These are phyloP conservation scores for Kalmanozyma brasiliensis DNA, from an alignment of 1,284 basidiomycete species.

Conservation along the genomic window DNA sequence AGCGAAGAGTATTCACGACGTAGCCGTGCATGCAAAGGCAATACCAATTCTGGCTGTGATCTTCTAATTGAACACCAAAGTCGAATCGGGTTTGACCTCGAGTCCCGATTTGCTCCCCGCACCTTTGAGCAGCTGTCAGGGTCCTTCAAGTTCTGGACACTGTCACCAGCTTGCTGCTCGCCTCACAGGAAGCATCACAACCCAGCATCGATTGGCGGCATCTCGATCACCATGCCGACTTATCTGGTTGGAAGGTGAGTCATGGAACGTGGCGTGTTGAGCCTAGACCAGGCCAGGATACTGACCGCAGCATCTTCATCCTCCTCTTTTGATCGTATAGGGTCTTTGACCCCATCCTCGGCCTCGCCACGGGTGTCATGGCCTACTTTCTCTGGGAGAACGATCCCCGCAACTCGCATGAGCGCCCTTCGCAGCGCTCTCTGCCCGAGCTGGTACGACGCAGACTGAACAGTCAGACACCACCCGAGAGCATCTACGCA, in stretches of 20 bases:
- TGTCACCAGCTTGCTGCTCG: background rate
- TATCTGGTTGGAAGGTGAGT: constrained; percentile 44
- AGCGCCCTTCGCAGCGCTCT: constrained; percentile 50
- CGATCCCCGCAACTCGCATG: constrained; percentile 54
- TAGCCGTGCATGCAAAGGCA: constrained; percentile 14
- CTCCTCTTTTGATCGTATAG: constrained; percentile 2
- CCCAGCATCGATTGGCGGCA: background rate
- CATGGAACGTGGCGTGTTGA: too few species aligned
- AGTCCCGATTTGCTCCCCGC: constrained; percentile 6
- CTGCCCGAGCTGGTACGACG: constrained; percentile 53
- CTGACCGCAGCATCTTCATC: constrained; percentile 3
- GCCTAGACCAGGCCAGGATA: too few species aligned
- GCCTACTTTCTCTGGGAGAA: constrained; percentile 65
- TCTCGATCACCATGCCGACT: constrained; percentile 22
- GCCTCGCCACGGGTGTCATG: constrained; percentile 59
- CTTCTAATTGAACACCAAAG: too few species aligned
- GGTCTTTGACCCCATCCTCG: constrained; percentile 59
- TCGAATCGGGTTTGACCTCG: constrained; percentile 2
- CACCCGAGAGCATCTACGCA: constrained; percentile 23
- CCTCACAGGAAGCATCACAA: background rate
- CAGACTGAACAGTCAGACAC: constrained; percentile 25
- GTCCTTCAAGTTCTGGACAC: background rate
- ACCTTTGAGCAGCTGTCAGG: background rate
- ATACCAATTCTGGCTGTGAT: background rate
- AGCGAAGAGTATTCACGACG: constrained; percentile 9